phyloP scores from a whole-genome alignment of 768 basidiomycete species.

The Zangia roseola region DNA sequence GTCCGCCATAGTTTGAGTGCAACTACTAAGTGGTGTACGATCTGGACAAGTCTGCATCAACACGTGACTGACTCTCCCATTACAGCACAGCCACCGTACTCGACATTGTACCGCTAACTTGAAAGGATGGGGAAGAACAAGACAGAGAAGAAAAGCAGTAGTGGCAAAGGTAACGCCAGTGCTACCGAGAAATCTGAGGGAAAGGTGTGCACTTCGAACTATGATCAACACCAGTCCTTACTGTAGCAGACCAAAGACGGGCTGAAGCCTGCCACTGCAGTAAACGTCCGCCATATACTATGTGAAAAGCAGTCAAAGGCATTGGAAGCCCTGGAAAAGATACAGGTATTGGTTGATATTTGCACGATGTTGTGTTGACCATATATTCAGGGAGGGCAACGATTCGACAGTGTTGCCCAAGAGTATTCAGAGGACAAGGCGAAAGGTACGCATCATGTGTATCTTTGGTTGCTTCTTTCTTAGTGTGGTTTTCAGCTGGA shows the following conservation, averaged over 20 bases:
- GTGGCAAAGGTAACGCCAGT: slow-evolving; percentile 16
- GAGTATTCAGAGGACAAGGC: slow-evolving; percentile 93
- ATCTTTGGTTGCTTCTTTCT: background rate
- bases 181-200: slow-evolving; percentile 17
- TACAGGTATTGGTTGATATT: slow-evolving; percentile 51
- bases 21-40: background rate
- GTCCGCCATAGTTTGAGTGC: slow-evolving; percentile 62
- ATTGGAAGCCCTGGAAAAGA: slow-evolving; percentile 73
- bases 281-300: slow-evolving; percentile 85
- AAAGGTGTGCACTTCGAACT: slow-evolving; percentile 21
- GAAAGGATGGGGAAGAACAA: slow-evolving; percentile 27
- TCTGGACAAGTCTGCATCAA: background rate
- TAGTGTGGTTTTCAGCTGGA: slow-evolving; percentile 49
- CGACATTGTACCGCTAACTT: background rate
- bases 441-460: slow-evolving; percentile 49
- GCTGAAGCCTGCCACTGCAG: slow-evolving; percentile 74
- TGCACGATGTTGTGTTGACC: background rate
- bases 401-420: slow-evolving; percentile 87
- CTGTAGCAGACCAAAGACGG: slow-evolving; percentile 48
- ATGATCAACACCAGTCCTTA: background rate
- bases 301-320: slow-evolving; percentile 87
- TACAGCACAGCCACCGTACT: slow-evolving; percentile 7
- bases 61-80: slow-evolving; percentile 15
- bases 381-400: slow-evolving; percentile 59
- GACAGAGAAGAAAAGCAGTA: slow-evolving; percentile 23